phyloP scores from a whole-genome alignment of 2,329 filamentous ascomycete genomes.

The Teratosphaeria pseudoeucalypti region DNA sequence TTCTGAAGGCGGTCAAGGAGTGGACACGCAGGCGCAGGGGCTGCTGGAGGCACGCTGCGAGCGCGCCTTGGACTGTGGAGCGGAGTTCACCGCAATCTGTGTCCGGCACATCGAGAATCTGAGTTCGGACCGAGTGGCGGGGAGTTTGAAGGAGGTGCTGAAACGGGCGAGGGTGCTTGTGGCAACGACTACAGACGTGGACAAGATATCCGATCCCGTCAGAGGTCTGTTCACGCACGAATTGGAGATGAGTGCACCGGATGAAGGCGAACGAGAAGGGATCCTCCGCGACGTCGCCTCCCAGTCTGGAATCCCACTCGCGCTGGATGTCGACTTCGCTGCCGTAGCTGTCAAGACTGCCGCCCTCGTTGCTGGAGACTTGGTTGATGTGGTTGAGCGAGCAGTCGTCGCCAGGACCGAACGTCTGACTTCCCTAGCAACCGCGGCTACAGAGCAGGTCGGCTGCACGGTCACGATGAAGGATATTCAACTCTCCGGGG shows the following conservation, averaged over 20 bases:
- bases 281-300: slow-evolving; percentile 72
- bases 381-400: slow-evolving; percentile 88
- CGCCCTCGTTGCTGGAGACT: slow-evolving; percentile 78
- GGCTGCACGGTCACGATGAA: slow-evolving; percentile 45
- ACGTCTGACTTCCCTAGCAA: slow-evolving; percentile 64
- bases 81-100: slow-evolving; percentile 73
- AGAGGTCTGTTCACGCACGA: slow-evolving; percentile 91
- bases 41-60: slow-evolving; percentile 81
- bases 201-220: slow-evolving; percentile 84
- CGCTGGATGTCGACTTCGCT: slow-evolving; percentile 72
- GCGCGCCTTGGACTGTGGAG: slow-evolving; percentile 76
- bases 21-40: slow-evolving; percentile 89
- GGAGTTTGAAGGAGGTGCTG: slow-evolving; percentile 73
- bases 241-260: slow-evolving; percentile 82
- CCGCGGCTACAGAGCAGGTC: slow-evolving; percentile 27
- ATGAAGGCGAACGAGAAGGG: slow-evolving; percentile 82
- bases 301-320: slow-evolving; percentile 64
- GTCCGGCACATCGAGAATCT: slow-evolving; percentile 84
- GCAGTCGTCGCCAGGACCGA: slow-evolving; percentile 67
- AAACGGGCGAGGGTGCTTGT: slow-evolving; percentile 72
- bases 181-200: slow-evolving; percentile 88
- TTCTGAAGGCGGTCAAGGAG: slow-evolving; percentile 79
- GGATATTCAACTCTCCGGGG: slow-evolving; percentile 83
- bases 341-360: slow-evolving; percentile 90
- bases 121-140: slow-evolving; percentile 80